Evolutionary conservation across 2,329 filamentous ascomycete genomes (phyloP).

Genomic region (Curvularia hawaiiensis): DNA sequence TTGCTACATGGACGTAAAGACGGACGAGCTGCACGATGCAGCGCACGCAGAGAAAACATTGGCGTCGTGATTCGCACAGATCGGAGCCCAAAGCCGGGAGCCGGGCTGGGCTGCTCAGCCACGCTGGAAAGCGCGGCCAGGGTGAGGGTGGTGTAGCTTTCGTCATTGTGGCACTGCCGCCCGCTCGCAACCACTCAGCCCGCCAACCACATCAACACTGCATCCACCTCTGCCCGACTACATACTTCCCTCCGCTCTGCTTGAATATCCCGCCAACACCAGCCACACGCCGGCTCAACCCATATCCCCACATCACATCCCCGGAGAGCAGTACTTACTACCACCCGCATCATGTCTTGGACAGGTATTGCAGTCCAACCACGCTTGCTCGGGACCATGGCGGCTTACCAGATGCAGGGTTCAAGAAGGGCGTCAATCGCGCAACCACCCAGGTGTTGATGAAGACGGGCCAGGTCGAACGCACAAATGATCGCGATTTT

Average conservation of each 20-base stretch:
- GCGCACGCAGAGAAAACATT: constrained; percentile 30
- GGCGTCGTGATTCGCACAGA: constrained; percentile 14
- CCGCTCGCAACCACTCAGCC: constrained; percentile 17
- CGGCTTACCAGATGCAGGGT: constrained; percentile 59
- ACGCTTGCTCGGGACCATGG: constrained; percentile 9
- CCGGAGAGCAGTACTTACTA: constrained; percentile 3
- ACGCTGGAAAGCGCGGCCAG: constrained; percentile 17
- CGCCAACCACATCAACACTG: constrained; percentile 18
- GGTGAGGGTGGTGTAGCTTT: constrained; percentile 19
- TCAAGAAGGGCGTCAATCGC: constrained; percentile 97
- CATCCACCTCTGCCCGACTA: constrained; percentile 1
- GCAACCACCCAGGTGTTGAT: constrained; percentile 99
- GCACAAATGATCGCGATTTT: constrained; percentile 98
- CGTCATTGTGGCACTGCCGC: constrained; percentile 39
- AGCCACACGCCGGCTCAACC: neutral
- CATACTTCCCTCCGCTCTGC: constrained; percentile 2
- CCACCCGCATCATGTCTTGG: constrained; percentile 50
- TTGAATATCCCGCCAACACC: neutral
- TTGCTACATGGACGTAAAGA: constrained; percentile 14
- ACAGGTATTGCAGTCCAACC: constrained; percentile 58
- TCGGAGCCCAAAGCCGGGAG: constrained; percentile 4
- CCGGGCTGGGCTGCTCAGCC: constrained; percentile 16
- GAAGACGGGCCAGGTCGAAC: constrained; percentile 98
- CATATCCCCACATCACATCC: neutral
- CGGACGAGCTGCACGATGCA: constrained; percentile 24